These are phyloP conservation scores for Trifolium pratense DNA, from an alignment of 306 rosid genomes.

Conservation along the genomic window DNA sequence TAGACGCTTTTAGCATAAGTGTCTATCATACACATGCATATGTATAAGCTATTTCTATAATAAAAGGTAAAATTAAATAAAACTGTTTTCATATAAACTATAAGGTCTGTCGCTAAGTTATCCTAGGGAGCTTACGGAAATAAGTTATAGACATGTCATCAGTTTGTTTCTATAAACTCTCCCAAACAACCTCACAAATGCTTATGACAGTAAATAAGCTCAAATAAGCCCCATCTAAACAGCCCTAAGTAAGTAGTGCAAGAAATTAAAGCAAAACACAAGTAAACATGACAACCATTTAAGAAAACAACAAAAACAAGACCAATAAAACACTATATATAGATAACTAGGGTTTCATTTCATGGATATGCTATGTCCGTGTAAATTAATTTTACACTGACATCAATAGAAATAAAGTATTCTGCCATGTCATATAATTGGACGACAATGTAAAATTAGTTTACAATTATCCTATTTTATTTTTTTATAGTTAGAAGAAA, in stretches of 20 bases:
- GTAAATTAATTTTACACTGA: too few relatives aligned
- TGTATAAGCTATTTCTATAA: not conserved
- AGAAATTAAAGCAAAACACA: conserved; percentile 16
- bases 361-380: too few relatives aligned
- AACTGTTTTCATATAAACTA: not conserved
- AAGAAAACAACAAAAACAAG: not conserved
- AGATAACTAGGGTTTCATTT: too few relatives aligned
- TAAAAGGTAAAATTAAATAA: not conserved
- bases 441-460: too few relatives aligned
- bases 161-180: not conserved
- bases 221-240: not conserved
- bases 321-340: not conserved
- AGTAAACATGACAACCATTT: not conserved
- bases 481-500: too few relatives aligned
- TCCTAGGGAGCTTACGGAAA: not conserved
- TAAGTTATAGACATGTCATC: not conserved
- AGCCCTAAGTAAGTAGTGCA: not conserved
- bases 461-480: too few relatives aligned
- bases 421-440: too few relatives aligned
- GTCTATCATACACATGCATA: not conserved
- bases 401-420: too few relatives aligned
- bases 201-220: not conserved
- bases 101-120: not conserved
- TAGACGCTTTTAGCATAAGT: not conserved
- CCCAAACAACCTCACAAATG: not conserved